Percentiles rank a stretch among this genome's conserved stretches.
These are phyloP conservation scores for Apocynum venetum DNA, from an alignment of 257 asterid genomes.

Conservation along the genomic window DNA sequence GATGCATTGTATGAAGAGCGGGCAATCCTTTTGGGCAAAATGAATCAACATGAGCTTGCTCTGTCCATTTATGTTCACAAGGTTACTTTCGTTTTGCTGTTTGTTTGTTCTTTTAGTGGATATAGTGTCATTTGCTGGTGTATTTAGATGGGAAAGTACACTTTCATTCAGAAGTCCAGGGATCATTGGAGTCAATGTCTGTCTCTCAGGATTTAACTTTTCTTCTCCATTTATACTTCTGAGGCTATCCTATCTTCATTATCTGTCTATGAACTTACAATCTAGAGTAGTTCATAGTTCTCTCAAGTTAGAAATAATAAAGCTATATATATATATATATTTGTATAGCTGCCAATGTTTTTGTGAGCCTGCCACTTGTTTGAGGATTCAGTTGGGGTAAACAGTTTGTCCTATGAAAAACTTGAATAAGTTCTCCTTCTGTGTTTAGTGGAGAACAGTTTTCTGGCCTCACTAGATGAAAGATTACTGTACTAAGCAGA, in stretches of 20 bases:
- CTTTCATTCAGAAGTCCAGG: background rate
- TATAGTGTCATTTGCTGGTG: background rate
- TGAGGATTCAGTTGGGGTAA: background rate
- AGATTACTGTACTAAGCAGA: background rate
- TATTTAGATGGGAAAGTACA: background rate
- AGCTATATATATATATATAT: background rate
- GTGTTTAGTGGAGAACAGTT: background rate
- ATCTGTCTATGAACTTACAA: background rate
- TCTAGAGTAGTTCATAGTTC: background rate
- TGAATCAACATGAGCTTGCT: conserved; percentile 97
- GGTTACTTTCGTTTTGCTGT: conserved; percentile 40
- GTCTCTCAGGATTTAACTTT: background rate
- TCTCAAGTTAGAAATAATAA: background rate
- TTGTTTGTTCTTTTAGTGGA: background rate
- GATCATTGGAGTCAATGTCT: background rate
- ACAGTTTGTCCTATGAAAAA: background rate
- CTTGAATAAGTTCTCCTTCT: background rate
- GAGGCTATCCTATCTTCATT: background rate
- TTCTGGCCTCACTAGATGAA: background rate
- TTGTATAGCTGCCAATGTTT: background rate
- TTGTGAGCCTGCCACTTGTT: background rate
- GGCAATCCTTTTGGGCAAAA: conserved; percentile 84
- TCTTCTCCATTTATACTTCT: background rate
- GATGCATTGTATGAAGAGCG: conserved; percentile 92
- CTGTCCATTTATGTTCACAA: conserved; percentile 84